Conservation (phyloP, 2,329 filamentous ascomycete genomes). For the Monilinia laxa region DNA sequence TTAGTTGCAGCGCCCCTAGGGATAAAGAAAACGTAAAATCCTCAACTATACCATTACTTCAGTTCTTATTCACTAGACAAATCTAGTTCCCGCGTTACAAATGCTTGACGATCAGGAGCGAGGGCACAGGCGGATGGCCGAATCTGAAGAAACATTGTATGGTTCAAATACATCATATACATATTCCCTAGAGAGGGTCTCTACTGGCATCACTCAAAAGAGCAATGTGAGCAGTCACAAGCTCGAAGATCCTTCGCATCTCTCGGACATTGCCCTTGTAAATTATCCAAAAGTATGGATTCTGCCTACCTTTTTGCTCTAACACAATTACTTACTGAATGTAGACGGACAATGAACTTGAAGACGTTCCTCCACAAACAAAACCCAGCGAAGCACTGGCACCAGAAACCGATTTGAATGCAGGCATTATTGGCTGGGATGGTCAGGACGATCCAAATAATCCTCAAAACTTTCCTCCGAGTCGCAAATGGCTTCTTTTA, state of each 20-base stretch:
- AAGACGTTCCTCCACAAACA: not conserved
- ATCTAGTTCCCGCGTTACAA: not conserved
- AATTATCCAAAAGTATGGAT: constrained; percentile 14
- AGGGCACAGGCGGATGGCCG: not conserved
- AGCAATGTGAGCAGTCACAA: constrained; percentile 2
- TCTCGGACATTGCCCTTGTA: constrained; percentile 14
- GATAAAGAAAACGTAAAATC: not conserved
- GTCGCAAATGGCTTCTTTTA: constrained; percentile 23
- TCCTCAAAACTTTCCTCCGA: constrained; percentile 26
- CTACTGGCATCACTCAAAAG: constrained; percentile 10
- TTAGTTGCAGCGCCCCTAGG: not conserved
- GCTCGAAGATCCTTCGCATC: not conserved
- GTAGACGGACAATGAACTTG: not conserved
- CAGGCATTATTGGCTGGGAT: constrained; percentile 39
- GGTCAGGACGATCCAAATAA: constrained; percentile 26
- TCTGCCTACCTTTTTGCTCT: not conserved
- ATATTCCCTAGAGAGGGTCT: constrained; percentile 8
- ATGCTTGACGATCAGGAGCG: constrained; percentile 3
- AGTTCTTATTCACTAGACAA: not conserved
- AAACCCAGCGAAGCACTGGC: not conserved
- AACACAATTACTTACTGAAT: constrained; percentile 9
- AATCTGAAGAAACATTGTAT: constrained; percentile 11
- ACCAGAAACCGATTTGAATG: constrained; percentile 45
- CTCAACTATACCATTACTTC: not conserved
- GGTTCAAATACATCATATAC: constrained; percentile 12